Conservation (phyloP, 2,329 filamentous ascomycete genomes). For the Colletotrichum spaethianum region DNA sequence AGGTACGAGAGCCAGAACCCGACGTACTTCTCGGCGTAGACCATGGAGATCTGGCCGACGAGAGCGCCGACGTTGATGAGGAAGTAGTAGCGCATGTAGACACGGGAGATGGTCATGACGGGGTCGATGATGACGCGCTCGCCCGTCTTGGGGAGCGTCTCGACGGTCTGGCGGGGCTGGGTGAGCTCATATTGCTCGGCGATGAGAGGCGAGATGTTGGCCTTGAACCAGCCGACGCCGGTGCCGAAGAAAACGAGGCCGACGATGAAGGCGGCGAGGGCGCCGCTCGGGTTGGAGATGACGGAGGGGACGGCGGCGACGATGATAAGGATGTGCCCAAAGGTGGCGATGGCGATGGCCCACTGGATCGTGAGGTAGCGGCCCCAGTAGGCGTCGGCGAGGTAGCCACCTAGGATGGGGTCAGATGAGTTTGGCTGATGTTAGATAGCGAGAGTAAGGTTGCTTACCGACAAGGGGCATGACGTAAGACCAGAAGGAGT, state of each 20-base stretch:
- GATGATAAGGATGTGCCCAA: conserved; percentile 79
- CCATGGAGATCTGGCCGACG: conserved; percentile 68
- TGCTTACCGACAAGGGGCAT: conserved; percentile 47
- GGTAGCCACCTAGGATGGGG: conserved; percentile 57
- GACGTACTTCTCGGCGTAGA: conserved; percentile 68
- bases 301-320: conserved; percentile 65
- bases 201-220: conserved; percentile 78
- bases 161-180: conserved; percentile 47
- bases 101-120: conserved; percentile 73
- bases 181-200: conserved; percentile 75
- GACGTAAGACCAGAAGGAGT: conserved; percentile 41
- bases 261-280: conserved; percentile 72
- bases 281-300: conserved; percentile 52
- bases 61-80: conserved; percentile 69
- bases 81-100: conserved; percentile 76
- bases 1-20: conserved; percentile 65
- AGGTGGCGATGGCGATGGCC: conserved; percentile 75
- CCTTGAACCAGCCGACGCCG: conserved; percentile 80
- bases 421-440: neutral
- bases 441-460: too few species aligned
- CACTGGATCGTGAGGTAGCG: conserved; percentile 81
- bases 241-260: conserved; percentile 68
- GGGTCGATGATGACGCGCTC: conserved; percentile 78
- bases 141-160: conserved; percentile 63
- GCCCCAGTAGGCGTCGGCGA: conserved; percentile 79